These are phyloP conservation scores for Erigeron canadensis DNA, from an alignment of 129 eudicot genomes.

Conservation along the genomic window DNA sequence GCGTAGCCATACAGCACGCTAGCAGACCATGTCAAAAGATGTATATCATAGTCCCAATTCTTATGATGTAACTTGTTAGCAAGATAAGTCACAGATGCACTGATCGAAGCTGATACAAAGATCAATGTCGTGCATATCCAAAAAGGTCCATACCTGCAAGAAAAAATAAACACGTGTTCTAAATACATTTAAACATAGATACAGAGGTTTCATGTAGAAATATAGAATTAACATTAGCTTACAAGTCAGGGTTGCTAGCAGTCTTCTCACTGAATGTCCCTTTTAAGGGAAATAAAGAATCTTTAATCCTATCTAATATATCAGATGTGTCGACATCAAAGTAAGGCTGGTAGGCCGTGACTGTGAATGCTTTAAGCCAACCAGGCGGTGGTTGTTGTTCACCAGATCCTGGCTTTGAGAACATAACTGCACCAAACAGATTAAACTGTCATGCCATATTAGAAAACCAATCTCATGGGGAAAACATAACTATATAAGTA, in stretches of 20 bases:
- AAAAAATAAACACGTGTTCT: background rate
- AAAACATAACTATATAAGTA: no score
- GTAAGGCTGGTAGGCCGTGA: slow-evolving; percentile 5
- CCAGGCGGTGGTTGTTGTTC: background rate
- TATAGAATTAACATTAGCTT: background rate
- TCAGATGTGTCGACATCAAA: slow-evolving; percentile 13
- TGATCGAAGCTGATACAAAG: background rate
- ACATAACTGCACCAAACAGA: background rate
- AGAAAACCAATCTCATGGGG: no score
- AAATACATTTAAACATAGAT: background rate
- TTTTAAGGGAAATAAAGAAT: slow-evolving; percentile 1
- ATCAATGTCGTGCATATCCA: slow-evolving; percentile 17
- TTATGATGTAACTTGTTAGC: background rate
- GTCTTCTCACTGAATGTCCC: slow-evolving; percentile 15
- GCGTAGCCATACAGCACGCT: slow-evolving; percentile 6
- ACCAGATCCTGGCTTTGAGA: slow-evolving; percentile 1
- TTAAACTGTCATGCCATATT: no score
- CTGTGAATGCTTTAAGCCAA: background rate
- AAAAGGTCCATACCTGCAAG: slow-evolving; percentile 15
- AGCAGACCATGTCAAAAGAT: slow-evolving; percentile 13
- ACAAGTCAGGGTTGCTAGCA: slow-evolving; percentile 11
- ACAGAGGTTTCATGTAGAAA: background rate
- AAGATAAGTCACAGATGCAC: slow-evolving; percentile 4
- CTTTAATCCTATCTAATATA: slow-evolving; percentile 2
- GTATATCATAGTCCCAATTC: slow-evolving; percentile 8